These are phyloP conservation scores for Cladophialophora immunda DNA, from an alignment of 2,329 filamentous ascomycete species.

Conservation along the genomic window DNA sequence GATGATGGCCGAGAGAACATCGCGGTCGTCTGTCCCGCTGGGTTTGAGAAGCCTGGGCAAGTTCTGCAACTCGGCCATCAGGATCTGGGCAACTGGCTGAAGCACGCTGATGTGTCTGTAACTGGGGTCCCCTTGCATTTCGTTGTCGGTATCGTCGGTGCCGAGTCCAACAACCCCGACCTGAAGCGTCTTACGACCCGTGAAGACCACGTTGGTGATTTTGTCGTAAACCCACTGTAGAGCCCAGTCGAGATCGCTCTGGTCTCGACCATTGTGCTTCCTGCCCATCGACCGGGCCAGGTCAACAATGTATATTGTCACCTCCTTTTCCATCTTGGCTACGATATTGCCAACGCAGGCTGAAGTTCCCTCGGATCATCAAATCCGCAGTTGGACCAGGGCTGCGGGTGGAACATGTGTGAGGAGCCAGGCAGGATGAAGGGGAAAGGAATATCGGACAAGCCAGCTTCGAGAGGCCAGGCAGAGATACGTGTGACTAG, in stretches of 20 bases:
- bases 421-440: background rate
- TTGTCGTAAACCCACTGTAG: constrained; percentile 97
- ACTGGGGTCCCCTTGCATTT: constrained; percentile 72
- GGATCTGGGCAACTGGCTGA: constrained; percentile 67
- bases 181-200: constrained; percentile 76
- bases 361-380: background rate
- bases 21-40: constrained; percentile 74
- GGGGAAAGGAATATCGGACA: background rate
- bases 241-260: constrained; percentile 86
- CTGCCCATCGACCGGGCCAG: constrained; percentile 85
- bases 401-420: background rate
- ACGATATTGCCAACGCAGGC: background rate
- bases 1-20: constrained; percentile 85
- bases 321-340: constrained; percentile 87
- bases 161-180: constrained; percentile 84
- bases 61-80: constrained; percentile 74
- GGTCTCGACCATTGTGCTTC: constrained; percentile 72
- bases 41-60: constrained; percentile 72
- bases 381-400: background rate
- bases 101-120: constrained; percentile 86
- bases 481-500: background rate
- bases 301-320: constrained; percentile 90
- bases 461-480: background rate
- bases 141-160: constrained; percentile 78
- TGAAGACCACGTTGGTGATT: constrained; percentile 76